Percentiles rank a stretch among this genome's conserved stretches.
Conservation (phyloP, 78 protist species). For the Emiliania huxleyi region DNA sequence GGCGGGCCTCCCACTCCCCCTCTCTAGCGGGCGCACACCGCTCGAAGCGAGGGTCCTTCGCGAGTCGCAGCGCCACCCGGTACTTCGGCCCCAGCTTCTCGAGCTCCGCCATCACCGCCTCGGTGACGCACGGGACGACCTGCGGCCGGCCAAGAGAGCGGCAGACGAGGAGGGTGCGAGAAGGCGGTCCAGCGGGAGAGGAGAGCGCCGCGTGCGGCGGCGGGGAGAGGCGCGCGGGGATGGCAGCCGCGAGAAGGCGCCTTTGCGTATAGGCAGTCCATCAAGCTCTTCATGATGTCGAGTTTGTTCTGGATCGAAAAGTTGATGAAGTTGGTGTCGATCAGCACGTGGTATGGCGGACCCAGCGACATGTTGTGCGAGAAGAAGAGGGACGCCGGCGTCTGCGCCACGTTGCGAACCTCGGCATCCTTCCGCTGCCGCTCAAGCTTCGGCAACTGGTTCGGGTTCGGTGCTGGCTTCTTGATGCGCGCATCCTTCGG, state of each 20-base stretch:
- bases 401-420: slow-evolving; percentile 28
- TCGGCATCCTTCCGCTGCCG: not conserved
- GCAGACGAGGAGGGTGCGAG: too few relatives aligned
- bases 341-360: slow-evolving; percentile 96
- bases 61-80: slow-evolving; percentile 80
- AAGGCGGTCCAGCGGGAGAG: too few relatives aligned
- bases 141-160: too few relatives aligned
- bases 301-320: slow-evolving; percentile 89
- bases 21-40: too few relatives aligned
- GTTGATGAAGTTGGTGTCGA: slow-evolving; percentile 99
- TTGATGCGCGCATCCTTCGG: slow-evolving; percentile 55
- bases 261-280: slow-evolving; percentile 98
- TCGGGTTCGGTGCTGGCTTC: not conserved
- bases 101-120: slow-evolving; percentile 97
- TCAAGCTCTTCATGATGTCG: slow-evolving; percentile 83
- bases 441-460: not conserved
- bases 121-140: slow-evolving; percentile 86
- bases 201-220: too few relatives aligned
- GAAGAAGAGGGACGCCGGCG: slow-evolving; percentile 75
- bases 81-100: slow-evolving; percentile 95
- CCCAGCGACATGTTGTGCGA: slow-evolving; percentile 89
- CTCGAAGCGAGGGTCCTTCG: slow-evolving; percentile 95
- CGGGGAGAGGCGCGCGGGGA: too few relatives aligned
- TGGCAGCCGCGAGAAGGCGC: too few relatives aligned
- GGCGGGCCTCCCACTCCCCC: too few relatives aligned